Percentiles rank a stretch among this genome's conserved stretches.
phyloP scores from a whole-genome alignment of 192 early-diverging fungal species.

The Entomortierella lignicola region DNA sequence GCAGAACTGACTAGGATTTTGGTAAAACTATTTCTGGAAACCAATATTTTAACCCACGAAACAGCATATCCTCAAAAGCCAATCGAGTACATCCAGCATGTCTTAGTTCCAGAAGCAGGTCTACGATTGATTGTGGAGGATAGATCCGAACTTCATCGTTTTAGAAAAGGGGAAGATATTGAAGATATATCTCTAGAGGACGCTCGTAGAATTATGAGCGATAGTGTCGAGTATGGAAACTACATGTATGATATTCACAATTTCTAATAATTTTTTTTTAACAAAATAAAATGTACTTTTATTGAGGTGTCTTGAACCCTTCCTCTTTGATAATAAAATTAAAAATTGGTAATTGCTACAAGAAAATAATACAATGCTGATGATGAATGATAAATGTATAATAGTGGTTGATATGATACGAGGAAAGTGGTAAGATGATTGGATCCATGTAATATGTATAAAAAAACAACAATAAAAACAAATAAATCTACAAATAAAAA shows the following conservation, averaged over 20 bases:
- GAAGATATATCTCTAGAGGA: slow-evolving; percentile 24
- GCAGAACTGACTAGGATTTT: slow-evolving; percentile 48
- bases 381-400: not conserved
- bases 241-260: slow-evolving; percentile 39
- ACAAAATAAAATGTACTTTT: not conserved
- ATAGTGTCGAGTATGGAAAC: slow-evolving; percentile 58
- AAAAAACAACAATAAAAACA: slow-evolving; percentile 2
- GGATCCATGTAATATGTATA: not conserved
- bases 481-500: not conserved
- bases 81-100: slow-evolving; percentile 64
- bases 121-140: slow-evolving; percentile 61
- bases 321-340: not conserved
- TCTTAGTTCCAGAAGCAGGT: slow-evolving; percentile 63
- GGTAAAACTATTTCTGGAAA: slow-evolving; percentile 42
- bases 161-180: not conserved
- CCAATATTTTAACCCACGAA: slow-evolving; percentile 40
- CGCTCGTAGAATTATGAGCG: slow-evolving; percentile 51
- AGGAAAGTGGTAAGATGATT: not conserved
- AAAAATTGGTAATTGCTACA: not conserved
- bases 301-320: not conserved
- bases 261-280: not conserved
- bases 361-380: not conserved
- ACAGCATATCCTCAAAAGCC: slow-evolving; percentile 57
- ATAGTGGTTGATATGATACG: not conserved
- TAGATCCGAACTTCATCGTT: not conserved